Conservation (phyloP, 2,329 filamentous ascomycete species). For the Calonectria ilicicola region DNA sequence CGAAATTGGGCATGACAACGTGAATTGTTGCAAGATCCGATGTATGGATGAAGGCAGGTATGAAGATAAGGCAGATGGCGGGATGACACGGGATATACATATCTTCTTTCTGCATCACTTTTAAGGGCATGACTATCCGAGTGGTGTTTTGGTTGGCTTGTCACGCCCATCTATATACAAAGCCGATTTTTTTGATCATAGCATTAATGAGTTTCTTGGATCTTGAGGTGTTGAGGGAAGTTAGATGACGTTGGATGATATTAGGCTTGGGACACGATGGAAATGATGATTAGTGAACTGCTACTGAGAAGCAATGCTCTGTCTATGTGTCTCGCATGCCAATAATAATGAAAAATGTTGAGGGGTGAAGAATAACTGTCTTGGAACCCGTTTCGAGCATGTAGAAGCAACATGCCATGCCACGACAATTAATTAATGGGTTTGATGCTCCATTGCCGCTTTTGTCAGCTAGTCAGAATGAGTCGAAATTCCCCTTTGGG, state of each 20-base stretch:
- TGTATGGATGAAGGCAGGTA: conserved; percentile 23
- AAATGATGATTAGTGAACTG: neutral
- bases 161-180: conserved; percentile 25
- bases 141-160: conserved; percentile 11
- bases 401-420: neutral
- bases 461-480: conserved; percentile 34
- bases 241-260: neutral
- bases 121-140: conserved; percentile 14
- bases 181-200: neutral
- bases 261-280: neutral
- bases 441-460: conserved; percentile 22
- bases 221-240: neutral
- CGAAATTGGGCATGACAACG: conserved; percentile 24
- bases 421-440: neutral
- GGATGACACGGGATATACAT: conserved; percentile 32
- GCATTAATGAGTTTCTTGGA: neutral
- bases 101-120: conserved; percentile 28
- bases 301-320: neutral
- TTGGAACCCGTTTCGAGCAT: neutral
- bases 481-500: conserved; percentile 35
- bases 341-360: neutral
- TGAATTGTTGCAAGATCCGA: conserved; percentile 17
- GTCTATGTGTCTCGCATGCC: neutral
- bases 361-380: neutral
- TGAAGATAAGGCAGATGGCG: conserved; percentile 29